These are phyloP conservation scores for Tetrapisispora nanseiensis DNA, from an alignment of 805 yeast species.

Conservation along the genomic window DNA sequence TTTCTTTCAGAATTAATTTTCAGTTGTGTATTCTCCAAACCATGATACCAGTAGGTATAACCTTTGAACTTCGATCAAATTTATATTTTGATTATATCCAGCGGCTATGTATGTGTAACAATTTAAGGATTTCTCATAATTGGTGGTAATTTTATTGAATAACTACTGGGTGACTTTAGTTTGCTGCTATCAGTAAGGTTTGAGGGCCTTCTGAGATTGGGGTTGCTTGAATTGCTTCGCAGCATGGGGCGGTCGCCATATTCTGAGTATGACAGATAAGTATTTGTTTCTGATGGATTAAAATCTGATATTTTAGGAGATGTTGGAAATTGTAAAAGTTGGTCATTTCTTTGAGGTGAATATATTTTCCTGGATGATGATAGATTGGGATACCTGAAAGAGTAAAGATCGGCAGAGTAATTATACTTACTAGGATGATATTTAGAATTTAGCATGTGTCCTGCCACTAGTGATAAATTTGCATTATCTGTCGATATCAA, in stretches of 20 bases:
- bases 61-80: too few species aligned
- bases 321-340: not conserved
- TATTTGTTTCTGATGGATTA: not conserved
- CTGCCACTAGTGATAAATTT: not conserved
- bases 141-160: constrained; percentile 1
- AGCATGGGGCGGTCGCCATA: not conserved
- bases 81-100: too few species aligned
- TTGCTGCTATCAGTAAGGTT: not conserved
- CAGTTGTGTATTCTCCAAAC: too few species aligned
- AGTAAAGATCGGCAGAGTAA: not conserved
- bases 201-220: not conserved
- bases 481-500: not conserved
- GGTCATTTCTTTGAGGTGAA: not conserved
- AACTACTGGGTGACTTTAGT: not conserved
- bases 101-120: too few species aligned
- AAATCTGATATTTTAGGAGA: constrained; percentile 1
- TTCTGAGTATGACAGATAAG: not conserved
- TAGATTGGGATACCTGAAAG: not conserved
- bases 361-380: not conserved
- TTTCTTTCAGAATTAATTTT: too few species aligned
- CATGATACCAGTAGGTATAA: too few species aligned
- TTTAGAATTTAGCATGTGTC: not conserved
- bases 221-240: not conserved
- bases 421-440: not conserved
- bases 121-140: not conserved